Percentiles rank a stretch among this genome's conserved stretches.
Evolutionary conservation across 306 rosid species (phyloP).

Genomic region (Lathyrus tuberosus): DNA sequence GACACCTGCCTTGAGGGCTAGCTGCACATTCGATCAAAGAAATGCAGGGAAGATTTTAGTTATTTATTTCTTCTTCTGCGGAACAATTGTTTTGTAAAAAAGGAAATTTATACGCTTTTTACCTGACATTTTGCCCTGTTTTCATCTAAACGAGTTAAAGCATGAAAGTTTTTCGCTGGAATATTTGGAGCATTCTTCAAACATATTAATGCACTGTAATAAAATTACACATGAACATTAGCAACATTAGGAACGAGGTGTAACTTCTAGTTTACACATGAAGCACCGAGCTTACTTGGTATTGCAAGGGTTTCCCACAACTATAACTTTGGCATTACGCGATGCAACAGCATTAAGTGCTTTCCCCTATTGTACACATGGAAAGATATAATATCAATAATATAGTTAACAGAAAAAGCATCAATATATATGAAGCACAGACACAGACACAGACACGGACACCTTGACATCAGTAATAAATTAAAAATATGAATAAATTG

Average conservation of each 20-base stretch:
- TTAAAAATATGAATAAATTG: no score
- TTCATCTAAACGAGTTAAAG: slow-evolving; percentile 94
- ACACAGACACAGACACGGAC: no score
- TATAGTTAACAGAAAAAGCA: slow-evolving; percentile 9
- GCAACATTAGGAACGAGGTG: slow-evolving; percentile 20
- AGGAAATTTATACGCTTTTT: slow-evolving; percentile 18
- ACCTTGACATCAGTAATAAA: no score
- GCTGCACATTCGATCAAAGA: slow-evolving; percentile 52
- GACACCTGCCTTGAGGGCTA: slow-evolving; percentile 97
- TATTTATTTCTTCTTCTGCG: slow-evolving; percentile 17
- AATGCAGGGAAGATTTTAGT: slow-evolving; percentile 23
- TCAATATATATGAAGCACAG: no score
- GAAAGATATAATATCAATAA: slow-evolving; percentile 28
- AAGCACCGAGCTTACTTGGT: slow-evolving; percentile 70
- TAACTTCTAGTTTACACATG: slow-evolving; percentile 30
- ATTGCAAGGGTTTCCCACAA: slow-evolving; percentile 98
- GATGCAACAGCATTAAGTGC: slow-evolving; percentile 91
- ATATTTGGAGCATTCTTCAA: slow-evolving; percentile 97
- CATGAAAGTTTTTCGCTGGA: slow-evolving; percentile 91
- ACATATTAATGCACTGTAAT: slow-evolving; percentile 84
- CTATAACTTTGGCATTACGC: slow-evolving; percentile 80
- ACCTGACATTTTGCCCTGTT: slow-evolving; percentile 99
- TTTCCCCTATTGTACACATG: slow-evolving; percentile 60
- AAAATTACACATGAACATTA: slow-evolving; percentile 30
- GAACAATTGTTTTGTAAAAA: background rate